Evolutionary conservation across 2,329 filamentous ascomycete genomes (phyloP), one percentile per base, ranked within the genome.

Genomic region (Aureobasidium sp.): DNA sequence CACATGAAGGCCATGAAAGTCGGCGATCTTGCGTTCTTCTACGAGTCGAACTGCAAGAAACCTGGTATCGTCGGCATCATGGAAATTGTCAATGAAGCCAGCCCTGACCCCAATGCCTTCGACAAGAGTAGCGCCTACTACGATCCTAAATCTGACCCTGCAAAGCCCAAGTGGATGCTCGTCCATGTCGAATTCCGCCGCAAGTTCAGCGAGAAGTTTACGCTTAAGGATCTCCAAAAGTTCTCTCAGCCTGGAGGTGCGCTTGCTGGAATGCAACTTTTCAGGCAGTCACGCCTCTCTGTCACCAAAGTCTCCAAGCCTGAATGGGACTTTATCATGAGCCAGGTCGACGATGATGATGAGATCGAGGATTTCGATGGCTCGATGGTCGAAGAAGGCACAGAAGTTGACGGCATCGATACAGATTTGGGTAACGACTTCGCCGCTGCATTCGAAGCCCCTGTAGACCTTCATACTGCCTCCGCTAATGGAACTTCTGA

Each of bases 21-120:
- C 62, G 92, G 92, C 56, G 94, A 99, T 71, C 80, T 92, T 36
- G 92, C 91, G 29, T 97, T 99, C 77, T 97, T 99, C 78, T 97
- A 97, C 72, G 93, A 97, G 75, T 96, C 90, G 51, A 96, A 94
- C 70, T 94, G 90, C 76, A 96, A 95, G 72, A 84, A 87, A 27
- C 91, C 92, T 0, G 93, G 90, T 2, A 91, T 97, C 52, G 91
- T 87, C 1, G 69, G 70, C 8, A 66, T 70, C 61, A 69, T 71
- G 63, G 89, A 94, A 70, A 89, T 99, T 65, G 91, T 95, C 17
- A 82, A 84, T 66, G 92, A 96, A 71, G 88, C 90, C 67, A 87
- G 87, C 2, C 82, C 90, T 9, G 94, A 99, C 69, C 77, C 87
- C 69, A 83, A 86, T 27, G 89, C 89, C 2, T 89, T 89, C 64